phyloP scores from a whole-genome alignment of 73 alveolate species.

The Symbiodinium natans region DNA sequence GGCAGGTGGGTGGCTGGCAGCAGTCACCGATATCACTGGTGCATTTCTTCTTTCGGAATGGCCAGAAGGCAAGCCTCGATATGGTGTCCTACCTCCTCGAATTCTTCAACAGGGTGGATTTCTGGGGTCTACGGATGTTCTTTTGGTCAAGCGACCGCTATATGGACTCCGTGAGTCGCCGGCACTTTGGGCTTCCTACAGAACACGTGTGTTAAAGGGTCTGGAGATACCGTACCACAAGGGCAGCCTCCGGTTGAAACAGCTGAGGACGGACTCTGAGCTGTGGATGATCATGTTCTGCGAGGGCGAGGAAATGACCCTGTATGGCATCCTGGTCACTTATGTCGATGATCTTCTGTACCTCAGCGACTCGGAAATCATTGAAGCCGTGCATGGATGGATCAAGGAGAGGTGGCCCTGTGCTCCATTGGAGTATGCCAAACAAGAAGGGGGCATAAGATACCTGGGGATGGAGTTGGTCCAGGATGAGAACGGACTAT shows the following conservation, averaged over 20 bases:
- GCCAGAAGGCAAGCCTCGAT: background rate
- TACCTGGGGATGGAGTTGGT: background rate
- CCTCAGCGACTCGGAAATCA: background rate
- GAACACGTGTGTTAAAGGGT: background rate
- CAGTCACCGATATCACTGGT: background rate
- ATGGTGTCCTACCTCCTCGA: background rate
- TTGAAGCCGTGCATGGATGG: background rate
- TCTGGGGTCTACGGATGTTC: background rate
- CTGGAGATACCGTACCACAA: background rate
- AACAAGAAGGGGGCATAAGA: background rate
- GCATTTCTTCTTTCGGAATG: background rate
- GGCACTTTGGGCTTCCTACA: background rate
- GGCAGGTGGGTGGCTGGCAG: background rate
- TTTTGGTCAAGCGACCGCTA: background rate
- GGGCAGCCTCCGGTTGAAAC: background rate
- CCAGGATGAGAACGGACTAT: background rate
- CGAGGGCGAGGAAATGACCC: background rate
- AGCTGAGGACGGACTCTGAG: background rate
- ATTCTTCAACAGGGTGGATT: background rate
- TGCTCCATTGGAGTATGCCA: background rate
- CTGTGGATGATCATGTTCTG: background rate
- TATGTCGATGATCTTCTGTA: background rate
- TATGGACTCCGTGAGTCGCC: background rate
- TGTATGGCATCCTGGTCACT: background rate
- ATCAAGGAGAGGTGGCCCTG: background rate